Percentiles rank a stretch among this genome's conserved stretches.
Conservation (phyloP, 148 eudicot genomes). For the Amaranthus palmeri region DNA sequence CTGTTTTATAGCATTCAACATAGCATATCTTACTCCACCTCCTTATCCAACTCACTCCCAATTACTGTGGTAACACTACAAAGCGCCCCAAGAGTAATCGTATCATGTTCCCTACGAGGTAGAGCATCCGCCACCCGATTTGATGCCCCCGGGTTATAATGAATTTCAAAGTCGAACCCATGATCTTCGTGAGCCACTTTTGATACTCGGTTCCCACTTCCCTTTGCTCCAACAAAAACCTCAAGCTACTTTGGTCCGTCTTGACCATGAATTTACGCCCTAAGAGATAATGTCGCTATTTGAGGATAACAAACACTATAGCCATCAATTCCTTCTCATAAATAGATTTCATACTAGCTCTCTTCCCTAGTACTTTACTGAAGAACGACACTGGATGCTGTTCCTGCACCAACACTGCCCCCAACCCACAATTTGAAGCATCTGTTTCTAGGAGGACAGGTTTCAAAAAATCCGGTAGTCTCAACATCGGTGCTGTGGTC, state of each 20-base stretch:
- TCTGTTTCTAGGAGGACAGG: not conserved
- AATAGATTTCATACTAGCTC: too few relatives aligned
- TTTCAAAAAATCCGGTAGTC: not conserved
- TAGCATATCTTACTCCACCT: too few relatives aligned
- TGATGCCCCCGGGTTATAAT: too few relatives aligned
- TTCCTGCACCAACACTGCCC: conserved; percentile 1
- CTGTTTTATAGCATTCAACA: too few relatives aligned
- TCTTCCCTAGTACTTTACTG: not conserved
- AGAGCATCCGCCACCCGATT: too few relatives aligned
- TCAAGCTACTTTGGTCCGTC: too few relatives aligned
- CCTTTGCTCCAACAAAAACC: too few relatives aligned
- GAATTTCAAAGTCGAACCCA: too few relatives aligned
- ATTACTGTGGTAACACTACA: not conserved
- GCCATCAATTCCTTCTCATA: too few relatives aligned
- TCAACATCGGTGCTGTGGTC: not conserved
- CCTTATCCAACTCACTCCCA: not conserved
- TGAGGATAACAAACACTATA: not conserved
- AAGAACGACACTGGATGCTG: conserved; percentile 1
- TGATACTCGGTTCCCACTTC: too few relatives aligned
- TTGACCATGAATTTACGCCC: not conserved
- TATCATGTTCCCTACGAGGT: too few relatives aligned
- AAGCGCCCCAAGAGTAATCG: not conserved
- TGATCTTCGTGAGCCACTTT: too few relatives aligned
- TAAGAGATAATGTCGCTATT: conserved; percentile 5
- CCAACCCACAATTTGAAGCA: not conserved